These are phyloP conservation scores for Wickerhamomyces rabaulensis DNA, from an alignment of 805 yeast species.

Conservation along the genomic window DNA sequence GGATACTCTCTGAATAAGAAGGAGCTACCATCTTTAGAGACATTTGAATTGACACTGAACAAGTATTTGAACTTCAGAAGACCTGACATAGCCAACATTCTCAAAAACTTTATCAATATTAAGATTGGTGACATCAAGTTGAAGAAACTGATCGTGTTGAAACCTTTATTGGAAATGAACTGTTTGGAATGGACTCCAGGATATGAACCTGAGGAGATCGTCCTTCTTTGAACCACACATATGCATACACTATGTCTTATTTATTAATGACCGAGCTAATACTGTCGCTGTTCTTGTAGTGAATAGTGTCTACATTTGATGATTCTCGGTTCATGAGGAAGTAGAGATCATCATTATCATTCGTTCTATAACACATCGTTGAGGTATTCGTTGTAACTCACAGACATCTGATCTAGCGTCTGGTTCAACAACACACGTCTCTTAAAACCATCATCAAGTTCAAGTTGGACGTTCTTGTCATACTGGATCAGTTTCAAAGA, in stretches of 20 bases:
- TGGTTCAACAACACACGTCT: too few relatives aligned
- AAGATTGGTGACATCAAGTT: neutral
- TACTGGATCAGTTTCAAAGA: neutral
- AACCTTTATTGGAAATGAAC: neutral
- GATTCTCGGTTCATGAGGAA: too few relatives aligned
- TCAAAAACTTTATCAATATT: neutral
- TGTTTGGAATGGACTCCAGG: neutral
- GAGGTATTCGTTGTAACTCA: too few relatives aligned
- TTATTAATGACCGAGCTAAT: neutral
- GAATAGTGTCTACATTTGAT: too few relatives aligned
- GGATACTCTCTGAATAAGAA: neutral
- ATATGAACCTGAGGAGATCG: neutral
- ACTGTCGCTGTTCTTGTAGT: too few relatives aligned
- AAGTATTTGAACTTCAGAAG: neutral
- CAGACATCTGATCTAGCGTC: too few relatives aligned
- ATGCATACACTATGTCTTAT: neutral
- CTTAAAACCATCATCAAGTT: neutral
- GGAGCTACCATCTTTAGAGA: neutral
- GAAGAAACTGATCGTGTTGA: neutral
- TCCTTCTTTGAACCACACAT: neutral
- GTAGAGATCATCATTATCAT: too few relatives aligned
- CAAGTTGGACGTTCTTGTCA: neutral
- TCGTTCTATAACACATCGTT: too few relatives aligned
- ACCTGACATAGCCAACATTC: neutral
- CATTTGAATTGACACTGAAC: neutral